Evolutionary conservation across 148 eudicot species (phyloP).

Genomic region (Rhododendron molle): DNA sequence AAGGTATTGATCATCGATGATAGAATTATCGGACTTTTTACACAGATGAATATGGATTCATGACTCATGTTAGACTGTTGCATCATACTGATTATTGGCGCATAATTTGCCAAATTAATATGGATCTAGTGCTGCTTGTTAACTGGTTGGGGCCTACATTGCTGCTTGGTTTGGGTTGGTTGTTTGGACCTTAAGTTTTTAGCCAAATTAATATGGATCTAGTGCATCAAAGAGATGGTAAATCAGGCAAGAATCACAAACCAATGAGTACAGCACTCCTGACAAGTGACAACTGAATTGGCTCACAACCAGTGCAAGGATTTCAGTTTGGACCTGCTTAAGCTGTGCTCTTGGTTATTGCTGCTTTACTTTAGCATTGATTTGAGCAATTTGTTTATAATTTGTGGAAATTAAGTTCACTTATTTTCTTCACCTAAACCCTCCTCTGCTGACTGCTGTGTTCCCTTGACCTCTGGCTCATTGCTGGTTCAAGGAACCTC

Average conservation of each 20-base stretch:
- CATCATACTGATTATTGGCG: background rate
- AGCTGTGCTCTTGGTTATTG: background rate
- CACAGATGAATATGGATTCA: background rate
- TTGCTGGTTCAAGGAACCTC: background rate
- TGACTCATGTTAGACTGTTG: background rate
- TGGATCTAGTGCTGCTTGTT: too few relatives aligned
- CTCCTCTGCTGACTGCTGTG: background rate
- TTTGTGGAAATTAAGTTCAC: background rate
- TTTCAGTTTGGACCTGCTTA: background rate
- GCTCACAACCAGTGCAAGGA: background rate
- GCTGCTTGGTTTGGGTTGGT: background rate
- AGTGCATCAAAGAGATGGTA: background rate
- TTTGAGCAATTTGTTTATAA: background rate
- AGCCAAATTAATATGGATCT: background rate
- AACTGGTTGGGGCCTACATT: background rate
- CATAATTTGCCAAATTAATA: background rate
- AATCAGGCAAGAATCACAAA: background rate
- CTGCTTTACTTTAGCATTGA: background rate
- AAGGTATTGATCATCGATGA: conserved; percentile 47
- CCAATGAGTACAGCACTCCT: background rate
- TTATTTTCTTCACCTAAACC: background rate
- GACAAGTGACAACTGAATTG: background rate
- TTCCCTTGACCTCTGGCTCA: background rate
- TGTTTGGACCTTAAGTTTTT: background rate
- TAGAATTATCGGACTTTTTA: background rate